These are phyloP conservation scores for Penicillium sp. DNA, from an alignment of 2,329 filamentous ascomycete species.

Conservation along the genomic window DNA sequence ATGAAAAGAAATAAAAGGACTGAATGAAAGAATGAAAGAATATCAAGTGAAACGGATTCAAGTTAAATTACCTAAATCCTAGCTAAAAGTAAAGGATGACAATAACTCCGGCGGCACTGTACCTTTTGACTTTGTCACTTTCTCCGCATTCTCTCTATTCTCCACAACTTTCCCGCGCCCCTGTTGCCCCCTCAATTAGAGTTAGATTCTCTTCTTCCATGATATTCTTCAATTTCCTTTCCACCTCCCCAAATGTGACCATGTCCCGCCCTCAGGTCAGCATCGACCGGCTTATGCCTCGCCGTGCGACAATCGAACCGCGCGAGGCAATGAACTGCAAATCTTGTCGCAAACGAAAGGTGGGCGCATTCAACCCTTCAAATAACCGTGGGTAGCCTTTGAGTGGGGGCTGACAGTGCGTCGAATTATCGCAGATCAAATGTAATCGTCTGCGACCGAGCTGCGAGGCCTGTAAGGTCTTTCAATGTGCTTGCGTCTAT, in stretches of 20 bases:
- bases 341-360: constrained; percentile 89
- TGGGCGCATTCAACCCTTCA: constrained; percentile 39
- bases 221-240: background rate
- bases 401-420: background rate
- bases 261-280: constrained; percentile 76
- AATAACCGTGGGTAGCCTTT: background rate
- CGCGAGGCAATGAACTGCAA: constrained; percentile 96
- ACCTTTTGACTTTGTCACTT: background rate
- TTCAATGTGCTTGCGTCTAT: constrained; percentile 84
- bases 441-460: constrained; percentile 82
- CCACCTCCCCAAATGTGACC: constrained; percentile 16
- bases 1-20: background rate
- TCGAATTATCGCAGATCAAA: constrained; percentile 66
- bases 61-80: background rate
- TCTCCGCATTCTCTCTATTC: constrained; percentile 7
- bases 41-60: background rate
- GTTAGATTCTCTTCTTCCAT: background rate
- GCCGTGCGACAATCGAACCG: constrained; percentile 70
- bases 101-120: constrained; percentile 4
- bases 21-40: no score
- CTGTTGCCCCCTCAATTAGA: background rate
- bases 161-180: constrained; percentile 4
- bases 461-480: constrained; percentile 86
- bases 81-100: no score
- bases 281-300: constrained; percentile 73